phyloP scores from a whole-genome alignment of 2,329 filamentous ascomycete genomes.

The Macroventuria anomochaeta region DNA sequence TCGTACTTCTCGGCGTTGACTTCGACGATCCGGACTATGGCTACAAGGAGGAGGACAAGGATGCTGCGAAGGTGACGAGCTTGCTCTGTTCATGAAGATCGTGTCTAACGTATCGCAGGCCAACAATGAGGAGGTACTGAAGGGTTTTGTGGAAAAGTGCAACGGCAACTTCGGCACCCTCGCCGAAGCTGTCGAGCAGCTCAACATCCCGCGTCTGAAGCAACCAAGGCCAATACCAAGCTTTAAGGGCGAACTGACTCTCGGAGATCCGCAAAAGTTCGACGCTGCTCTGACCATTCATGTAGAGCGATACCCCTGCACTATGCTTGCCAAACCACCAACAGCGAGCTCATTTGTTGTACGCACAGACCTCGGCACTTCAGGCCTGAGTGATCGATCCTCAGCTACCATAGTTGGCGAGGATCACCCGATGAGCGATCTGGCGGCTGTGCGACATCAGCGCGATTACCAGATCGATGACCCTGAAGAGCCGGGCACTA shows the following conservation, averaged over 20 bases:
- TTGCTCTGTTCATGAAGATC: not conserved
- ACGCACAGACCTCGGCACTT: constrained; percentile 52
- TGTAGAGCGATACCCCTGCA: constrained; percentile 90
- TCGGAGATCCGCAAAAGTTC: constrained; percentile 78
- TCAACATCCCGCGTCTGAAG: constrained; percentile 80
- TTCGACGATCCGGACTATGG: constrained; percentile 92
- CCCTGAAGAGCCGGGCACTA: constrained; percentile 74
- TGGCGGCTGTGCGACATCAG: constrained; percentile 77
- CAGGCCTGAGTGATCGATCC: constrained; percentile 61
- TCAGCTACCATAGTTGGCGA: constrained; percentile 56
- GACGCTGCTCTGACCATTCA: constrained; percentile 79
- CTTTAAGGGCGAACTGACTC: constrained; percentile 78
- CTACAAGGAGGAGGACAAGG: constrained; percentile 89
- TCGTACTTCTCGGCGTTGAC: constrained; percentile 84
- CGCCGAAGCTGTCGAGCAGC: constrained; percentile 80
- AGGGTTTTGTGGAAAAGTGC: constrained; percentile 68
- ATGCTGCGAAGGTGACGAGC: constrained; percentile 65
- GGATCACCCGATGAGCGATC: constrained; percentile 47
- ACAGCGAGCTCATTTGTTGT: constrained; percentile 79
- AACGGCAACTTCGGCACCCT: constrained; percentile 82
- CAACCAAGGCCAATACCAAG: constrained; percentile 74
- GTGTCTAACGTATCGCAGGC: constrained; percentile 52
- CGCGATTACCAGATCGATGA: constrained; percentile 83
- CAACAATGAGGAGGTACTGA: constrained; percentile 75
- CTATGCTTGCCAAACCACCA: constrained; percentile 75